Evolutionary conservation across 768 basidiomycete species (phyloP), one percentile per base, ranked within the genome.

Genomic region (Postia placenta): DNA sequence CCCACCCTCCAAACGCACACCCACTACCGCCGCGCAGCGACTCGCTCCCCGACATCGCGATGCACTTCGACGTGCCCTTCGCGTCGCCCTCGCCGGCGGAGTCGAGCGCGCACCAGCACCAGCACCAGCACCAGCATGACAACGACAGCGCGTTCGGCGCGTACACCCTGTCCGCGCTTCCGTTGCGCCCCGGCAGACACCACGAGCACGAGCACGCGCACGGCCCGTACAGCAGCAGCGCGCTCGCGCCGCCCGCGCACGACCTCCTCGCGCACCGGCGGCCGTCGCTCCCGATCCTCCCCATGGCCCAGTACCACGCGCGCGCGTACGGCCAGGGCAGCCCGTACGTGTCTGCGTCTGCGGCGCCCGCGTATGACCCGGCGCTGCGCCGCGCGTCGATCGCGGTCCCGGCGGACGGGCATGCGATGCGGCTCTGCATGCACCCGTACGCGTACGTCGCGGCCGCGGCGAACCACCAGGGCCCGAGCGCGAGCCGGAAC

Each of bases 401-500:
- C 11, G 62, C 58, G 45, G 49, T 44, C 22, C 30, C 30, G 9
- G 45, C 40, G 28, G 48, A 50, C 45, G 24, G 44, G 24, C 51
- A 48, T 47, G 40, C 47, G 39, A 40, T 41, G 33, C 41, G 53
- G 7, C 54, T 63, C 41, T 40, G 45, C 42, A 48, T 49, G 6
- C 63, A 64, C 40, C 63, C 63, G 28, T 64, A 60, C 46, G 57
- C 59, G 28, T 55, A 57, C 36, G 54, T 59, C 39, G 62, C 60
- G 17, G 50, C 48, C 28, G 55, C 35, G 6, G 55, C 58, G 14
- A 60, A 60, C 52, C 36, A 38, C 14, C 43, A 35, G 37, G 37
- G 20, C 52, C 14, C 48, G 25, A 28, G 26, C 9, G 24, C 42
- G 42, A 28, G 42, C 44, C 33, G 17, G 6, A 35, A 17, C 14